Conservation (phyloP, 2,329 filamentous ascomycete species). For the Claviceps citrina region DNA sequence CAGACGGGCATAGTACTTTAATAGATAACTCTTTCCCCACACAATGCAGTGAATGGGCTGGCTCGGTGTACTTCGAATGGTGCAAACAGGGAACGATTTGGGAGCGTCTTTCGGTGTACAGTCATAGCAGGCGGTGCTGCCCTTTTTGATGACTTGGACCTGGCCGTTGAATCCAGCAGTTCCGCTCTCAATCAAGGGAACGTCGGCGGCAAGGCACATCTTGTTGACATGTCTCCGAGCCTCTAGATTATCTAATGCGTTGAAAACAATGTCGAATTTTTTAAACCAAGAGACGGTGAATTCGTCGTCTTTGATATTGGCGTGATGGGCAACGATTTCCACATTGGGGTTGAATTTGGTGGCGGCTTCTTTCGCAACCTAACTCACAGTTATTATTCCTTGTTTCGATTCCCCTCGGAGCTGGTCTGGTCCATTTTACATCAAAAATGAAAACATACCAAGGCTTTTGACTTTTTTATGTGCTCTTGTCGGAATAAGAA, state of each 20-base stretch:
- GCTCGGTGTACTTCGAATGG: conserved; percentile 87
- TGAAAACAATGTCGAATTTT: conserved; percentile 76
- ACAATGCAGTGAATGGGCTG: conserved; percentile 98
- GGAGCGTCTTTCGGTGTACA: conserved; percentile 80
- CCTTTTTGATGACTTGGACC: conserved; percentile 90
- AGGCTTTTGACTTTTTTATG: conserved; percentile 91
- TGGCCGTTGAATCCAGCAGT: conserved; percentile 97
- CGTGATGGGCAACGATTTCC: conserved; percentile 76
- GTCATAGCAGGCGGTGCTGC: conserved; percentile 87
- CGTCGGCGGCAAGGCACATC: conserved; percentile 85
- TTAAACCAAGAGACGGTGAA: conserved; percentile 86
- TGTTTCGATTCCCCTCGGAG: background rate
- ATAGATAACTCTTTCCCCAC: conserved; percentile 92
- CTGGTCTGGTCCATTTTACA: too few species aligned
- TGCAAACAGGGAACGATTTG: conserved; percentile 91
- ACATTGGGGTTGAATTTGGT: conserved; percentile 78
- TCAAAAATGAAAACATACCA: conserved; percentile 41
- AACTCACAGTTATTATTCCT: conserved; percentile 10
- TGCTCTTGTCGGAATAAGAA: conserved; percentile 94
- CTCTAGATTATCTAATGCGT: conserved; percentile 90
- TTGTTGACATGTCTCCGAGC: conserved; percentile 88
- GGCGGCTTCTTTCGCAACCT: conserved; percentile 88
- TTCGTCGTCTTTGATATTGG: conserved; percentile 79
- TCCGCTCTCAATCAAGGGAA: conserved; percentile 87
- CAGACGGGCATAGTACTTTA: conserved; percentile 38